Conservation (phyloP, 805 yeast genomes). For the Martiniozyma abietophila region DNA sequence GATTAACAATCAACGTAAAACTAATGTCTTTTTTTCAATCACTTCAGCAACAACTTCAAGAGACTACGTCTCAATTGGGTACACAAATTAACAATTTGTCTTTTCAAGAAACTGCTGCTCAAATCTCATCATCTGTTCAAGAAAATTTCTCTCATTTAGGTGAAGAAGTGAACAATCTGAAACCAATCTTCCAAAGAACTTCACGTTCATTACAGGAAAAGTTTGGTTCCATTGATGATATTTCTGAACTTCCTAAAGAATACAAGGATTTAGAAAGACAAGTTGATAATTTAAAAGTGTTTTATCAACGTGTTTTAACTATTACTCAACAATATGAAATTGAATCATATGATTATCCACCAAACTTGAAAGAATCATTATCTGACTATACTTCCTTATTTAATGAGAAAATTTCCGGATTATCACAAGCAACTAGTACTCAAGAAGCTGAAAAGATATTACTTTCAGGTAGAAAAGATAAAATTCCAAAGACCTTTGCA, state of each 20-base stretch:
- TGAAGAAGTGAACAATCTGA: conserved; percentile 28
- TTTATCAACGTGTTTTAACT: conserved; percentile 43
- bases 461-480: conserved; percentile 25
- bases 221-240: conserved; percentile 53
- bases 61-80: conserved; percentile 15
- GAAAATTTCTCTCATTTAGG: conserved; percentile 24
- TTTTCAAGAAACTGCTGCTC: conserved; percentile 28
- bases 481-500: conserved; percentile 60
- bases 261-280: conserved; percentile 58
- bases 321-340: conserved; percentile 59
- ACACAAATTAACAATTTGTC: conserved; percentile 24
- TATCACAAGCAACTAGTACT: conserved; percentile 55
- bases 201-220: conserved; percentile 51
- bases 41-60: conserved; percentile 17
- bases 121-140: conserved; percentile 23
- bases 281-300: conserved; percentile 53
- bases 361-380: conserved; percentile 60
- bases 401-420: conserved; percentile 45
- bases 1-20: not conserved
- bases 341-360: conserved; percentile 77
- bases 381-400: conserved; percentile 51
- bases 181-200: conserved; percentile 52
- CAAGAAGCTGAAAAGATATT: conserved; percentile 57
- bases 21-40: conserved; percentile 17
- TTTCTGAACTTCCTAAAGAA: conserved; percentile 66